Evolutionary conservation across 371 early-diverging fungal species (phyloP).

Genomic region (Scutellospora calospora): DNA sequence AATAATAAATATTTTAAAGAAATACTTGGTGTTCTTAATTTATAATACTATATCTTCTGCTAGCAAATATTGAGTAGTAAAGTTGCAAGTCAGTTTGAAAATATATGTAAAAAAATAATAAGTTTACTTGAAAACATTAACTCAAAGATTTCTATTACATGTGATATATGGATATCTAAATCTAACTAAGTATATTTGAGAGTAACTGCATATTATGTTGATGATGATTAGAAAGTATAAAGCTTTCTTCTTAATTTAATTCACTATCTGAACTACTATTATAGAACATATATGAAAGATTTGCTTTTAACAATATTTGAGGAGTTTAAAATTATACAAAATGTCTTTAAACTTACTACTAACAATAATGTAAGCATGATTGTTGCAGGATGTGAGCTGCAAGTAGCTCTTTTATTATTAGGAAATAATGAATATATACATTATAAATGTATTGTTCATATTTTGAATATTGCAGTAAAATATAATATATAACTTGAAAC

Average conservation of each 20-base stretch:
- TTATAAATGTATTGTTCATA: constrained; percentile 24
- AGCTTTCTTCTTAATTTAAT: constrained; percentile 8
- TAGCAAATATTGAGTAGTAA: neutral
- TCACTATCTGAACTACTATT: neutral
- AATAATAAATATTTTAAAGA: too few relatives aligned
- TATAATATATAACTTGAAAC: constrained; percentile 21
- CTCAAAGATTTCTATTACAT: neutral
- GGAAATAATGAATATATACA: constrained; percentile 3
- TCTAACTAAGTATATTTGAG: neutral
- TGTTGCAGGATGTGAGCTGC: constrained; percentile 6
- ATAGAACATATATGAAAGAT: neutral
- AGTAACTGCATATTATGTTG: neutral
- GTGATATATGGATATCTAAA: neutral
- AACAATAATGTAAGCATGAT: constrained; percentile 20
- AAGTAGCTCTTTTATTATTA: neutral
- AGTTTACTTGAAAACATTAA: neutral
- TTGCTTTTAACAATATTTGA: neutral
- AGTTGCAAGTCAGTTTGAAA: neutral
- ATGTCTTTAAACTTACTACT: neutral
- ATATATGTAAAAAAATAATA: neutral
- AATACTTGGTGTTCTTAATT: neutral
- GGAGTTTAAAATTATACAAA: constrained; percentile 3
- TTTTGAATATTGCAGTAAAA: constrained; percentile 31
- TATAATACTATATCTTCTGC: neutral
- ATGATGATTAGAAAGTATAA: neutral